Evolutionary conservation across 495 filamentous ascomycete genomes (phyloP), one percentile per base, ranked within the genome.

Genomic region (Xylaria acuta): DNA sequence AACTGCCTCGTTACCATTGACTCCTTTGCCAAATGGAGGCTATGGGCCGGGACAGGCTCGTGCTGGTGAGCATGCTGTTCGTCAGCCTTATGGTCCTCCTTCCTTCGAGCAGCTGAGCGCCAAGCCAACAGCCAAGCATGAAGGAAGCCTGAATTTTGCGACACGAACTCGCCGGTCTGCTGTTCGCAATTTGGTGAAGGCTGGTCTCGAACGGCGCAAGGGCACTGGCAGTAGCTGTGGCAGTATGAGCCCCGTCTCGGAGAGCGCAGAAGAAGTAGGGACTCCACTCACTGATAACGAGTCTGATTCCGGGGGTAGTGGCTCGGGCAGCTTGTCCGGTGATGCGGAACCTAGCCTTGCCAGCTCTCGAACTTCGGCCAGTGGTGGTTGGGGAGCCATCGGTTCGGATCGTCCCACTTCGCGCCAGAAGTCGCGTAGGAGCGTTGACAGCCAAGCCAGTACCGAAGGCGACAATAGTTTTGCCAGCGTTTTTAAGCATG

Each of bases 111-210:
- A 99, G 81, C 90, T 99, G 69, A 87, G 91, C 72, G 89, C 91
- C 34, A 95, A 94, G 82, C 96, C 96, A 7, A 99, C 96, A 5
- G 91, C 93, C 58, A 97, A 94, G 82, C 91, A 96, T 73, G 95
- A 97, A 77, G 96, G 97, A 45, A 97, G 95, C 89, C 97, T 97
- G 88, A 99, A 99, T 83, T 99, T 99, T 82, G 91, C 93, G 25
- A 91, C 94, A 41, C 95, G 95, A 73, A 94, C 96, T 76, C 94
- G 96, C 62, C 94, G 95, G 72, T 92, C 92, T 75, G 97, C 97
- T 20, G 90, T 99, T 56, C 91, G 92, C 84, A 97, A 93, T 76
- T 87, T 99, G 60, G 92, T 98, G 63, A 93, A 93, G 74, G 95
- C 95, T 69, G 94, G 95, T 22, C 88, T 94, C 71, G 94, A 96